Percentiles rank a stretch among this genome's conserved stretches.
phyloP scores from a whole-genome alignment of 1,139 yeast genomes.

The Cylindricascospora bacillispora region DNA sequence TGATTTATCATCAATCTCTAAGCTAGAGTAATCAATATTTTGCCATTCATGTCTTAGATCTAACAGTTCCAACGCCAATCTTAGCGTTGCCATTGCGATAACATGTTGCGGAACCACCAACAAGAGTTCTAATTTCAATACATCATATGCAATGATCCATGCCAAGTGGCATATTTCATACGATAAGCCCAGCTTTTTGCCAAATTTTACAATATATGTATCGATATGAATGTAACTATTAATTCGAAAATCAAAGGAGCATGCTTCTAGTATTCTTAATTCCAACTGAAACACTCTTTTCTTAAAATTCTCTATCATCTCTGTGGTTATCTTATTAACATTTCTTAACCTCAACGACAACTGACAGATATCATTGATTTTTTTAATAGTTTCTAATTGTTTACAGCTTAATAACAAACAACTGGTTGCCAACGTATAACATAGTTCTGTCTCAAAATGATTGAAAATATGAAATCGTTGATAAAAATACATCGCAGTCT shows the following conservation, averaged over 20 bases:
- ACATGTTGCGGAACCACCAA: slow-evolving; percentile 70
- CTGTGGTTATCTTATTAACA: slow-evolving; percentile 20
- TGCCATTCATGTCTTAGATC: slow-evolving; percentile 13
- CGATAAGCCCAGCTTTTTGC: slow-evolving; percentile 40
- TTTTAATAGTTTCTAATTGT: slow-evolving; percentile 81
- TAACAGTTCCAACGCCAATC: slow-evolving; percentile 34
- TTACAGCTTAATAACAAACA: slow-evolving; percentile 73
- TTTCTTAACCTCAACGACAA: slow-evolving; percentile 25
- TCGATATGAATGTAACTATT: slow-evolving; percentile 39
- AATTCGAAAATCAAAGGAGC: slow-evolving; percentile 62
- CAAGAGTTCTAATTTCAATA: slow-evolving; percentile 58
- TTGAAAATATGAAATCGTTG: slow-evolving; percentile 61
- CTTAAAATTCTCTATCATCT: slow-evolving; percentile 36
- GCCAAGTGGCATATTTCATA: slow-evolving; percentile 40
- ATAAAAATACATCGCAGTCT: slow-evolving; percentile 57
- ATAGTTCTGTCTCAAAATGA: slow-evolving; percentile 34
- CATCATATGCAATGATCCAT: slow-evolving; percentile 69
- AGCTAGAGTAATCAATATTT: slow-evolving; percentile 26
- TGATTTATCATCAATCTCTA: slow-evolving; percentile 36
- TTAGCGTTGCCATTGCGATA: slow-evolving; percentile 57
- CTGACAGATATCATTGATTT: slow-evolving; percentile 40
- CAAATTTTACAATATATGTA: slow-evolving; percentile 53
- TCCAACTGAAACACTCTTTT: slow-evolving; percentile 46
- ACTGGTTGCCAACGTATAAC: slow-evolving; percentile 51
- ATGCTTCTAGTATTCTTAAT: slow-evolving; percentile 59